Base-by-base conservation (phyloP, 129 eudicot genomes). In the Deinandra increscens region DNA sequence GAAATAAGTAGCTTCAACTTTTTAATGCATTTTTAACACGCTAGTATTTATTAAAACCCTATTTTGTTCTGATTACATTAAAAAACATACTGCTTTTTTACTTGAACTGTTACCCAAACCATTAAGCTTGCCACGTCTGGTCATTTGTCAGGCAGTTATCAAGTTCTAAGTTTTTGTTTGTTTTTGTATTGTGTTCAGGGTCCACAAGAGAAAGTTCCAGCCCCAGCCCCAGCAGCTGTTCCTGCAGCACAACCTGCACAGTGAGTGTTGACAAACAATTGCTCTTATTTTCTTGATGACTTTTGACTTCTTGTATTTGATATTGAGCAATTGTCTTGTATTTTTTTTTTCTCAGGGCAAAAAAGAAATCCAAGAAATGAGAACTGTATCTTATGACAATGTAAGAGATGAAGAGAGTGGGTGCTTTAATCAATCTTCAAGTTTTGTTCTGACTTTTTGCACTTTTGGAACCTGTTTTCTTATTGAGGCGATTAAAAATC, bases 301-400 rank as follows among this genome's bases (percentile, higher is more conserved):
- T 36, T 46, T 6, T 49, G 31, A 12, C 6, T 5, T 61, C 7
- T 23, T 19, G n/a, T 19, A 14, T 51, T 18, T 36, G 1, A 15
- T 18, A 44, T 17, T 68, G 64, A 54, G 38, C 26, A 22, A 17
- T 18, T 26, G 31, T n/a, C 0, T 2, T 46, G 7, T 4, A n/a
- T 14, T 76, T 7, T 36, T 31, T 23, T 36, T 66, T 19, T 17
- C 70, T 34, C 80, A 87, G 95, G 82, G 84, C 73, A 41, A 44
- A 89, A 13, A 90, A 90, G 83, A 90, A 90, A 41, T 73, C 91
- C 4, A 90, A 82, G 97, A 90, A 87, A 75, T 90, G 87, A 90
- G 73, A 31, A 42, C 4, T 8, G 3, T 8, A 9, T 13, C 29
- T 58, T 46, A 54, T 63, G 59, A 9, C 60, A 46, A 56, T 67